Conservation (phyloP, 805 yeast genomes). For the Wickerhamomyces xylosicus region DNA sequence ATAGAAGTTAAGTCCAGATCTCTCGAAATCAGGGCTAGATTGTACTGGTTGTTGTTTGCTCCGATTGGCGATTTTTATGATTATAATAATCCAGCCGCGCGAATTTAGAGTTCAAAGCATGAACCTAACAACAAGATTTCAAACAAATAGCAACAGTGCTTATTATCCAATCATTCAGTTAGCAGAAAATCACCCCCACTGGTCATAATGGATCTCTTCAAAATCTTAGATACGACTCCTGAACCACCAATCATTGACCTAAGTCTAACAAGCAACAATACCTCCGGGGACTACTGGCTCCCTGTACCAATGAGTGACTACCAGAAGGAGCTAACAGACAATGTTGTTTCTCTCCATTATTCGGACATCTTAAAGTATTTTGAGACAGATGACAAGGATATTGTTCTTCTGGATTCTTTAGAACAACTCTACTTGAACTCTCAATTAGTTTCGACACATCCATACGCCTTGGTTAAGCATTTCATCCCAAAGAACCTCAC, state of each 20-base stretch:
- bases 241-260: conserved; percentile 59
- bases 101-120: no score
- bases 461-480: conserved; percentile 75
- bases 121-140: no score
- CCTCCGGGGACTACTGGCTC: conserved; percentile 55
- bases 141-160: no score
- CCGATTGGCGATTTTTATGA: no score
- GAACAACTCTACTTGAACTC: conserved; percentile 68
- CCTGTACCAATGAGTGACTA: conserved; percentile 80
- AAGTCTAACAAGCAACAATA: conserved; percentile 17
- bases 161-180: neutral
- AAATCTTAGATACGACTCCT: conserved; percentile 74
- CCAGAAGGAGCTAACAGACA: conserved; percentile 84
- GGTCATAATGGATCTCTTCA: conserved; percentile 49
- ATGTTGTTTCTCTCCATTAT: conserved; percentile 84
- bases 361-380: conserved; percentile 83
- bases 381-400: conserved; percentile 43
- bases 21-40: neutral
- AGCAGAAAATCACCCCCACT: no score
- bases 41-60: no score
- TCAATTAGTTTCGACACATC: conserved; percentile 78
- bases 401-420: conserved; percentile 63
- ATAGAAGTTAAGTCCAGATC: neutral
- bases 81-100: no score
- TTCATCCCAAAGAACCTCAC: conserved; percentile 73